Evolutionary conservation across 768 basidiomycete genomes (phyloP), one percentile per base, ranked within the genome.

Genomic region (Butyriboletus loyo): DNA sequence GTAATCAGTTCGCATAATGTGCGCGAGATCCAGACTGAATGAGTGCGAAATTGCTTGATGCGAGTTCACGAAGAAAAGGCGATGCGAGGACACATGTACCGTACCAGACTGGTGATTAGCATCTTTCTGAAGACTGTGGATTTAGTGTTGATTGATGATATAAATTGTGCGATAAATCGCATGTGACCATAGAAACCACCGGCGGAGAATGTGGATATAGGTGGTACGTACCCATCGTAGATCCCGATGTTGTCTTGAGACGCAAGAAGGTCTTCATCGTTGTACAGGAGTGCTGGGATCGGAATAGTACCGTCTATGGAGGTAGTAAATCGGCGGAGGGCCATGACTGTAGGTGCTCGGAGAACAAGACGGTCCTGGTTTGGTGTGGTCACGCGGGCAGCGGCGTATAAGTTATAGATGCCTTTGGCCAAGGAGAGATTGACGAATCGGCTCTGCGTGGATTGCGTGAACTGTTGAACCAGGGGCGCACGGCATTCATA

Each of bases 241-340:
- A 98, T 85, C 1, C 95, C 95, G 6, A 98, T 86, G 46, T 73
- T 74, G 40, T 92, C 87, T 64, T 92, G 91, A 40, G 78, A 81
- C 7, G 82, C 76, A 2, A 89, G 72, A 28, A 89, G 73, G 40
- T 83, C 82, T 70, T 98, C 96, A 50, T 93, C 91, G 14, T 81
- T 76, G 63, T 90, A 93, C 0, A 94, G 75, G 15, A 90, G 74
- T 1, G 89, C 90, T 22, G 76, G 76, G 15, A 92, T 74, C 5
- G 92, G 91, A 37, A 92, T 89, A 1, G 86, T 83, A 21, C 89
- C 89, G 56, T 92, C 89, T 5, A 89, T 73, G 22, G 71, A 58
- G 60, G 68, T 72, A 35, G 82, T 79, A 66, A 77, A 84, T 35
- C 80, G 77, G 57, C 77, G 78, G 30, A 87, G 68, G 22, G 73